Base-by-base conservation (phyloP, 176 grass and related monocot genomes). In the Canna indica region DNA sequence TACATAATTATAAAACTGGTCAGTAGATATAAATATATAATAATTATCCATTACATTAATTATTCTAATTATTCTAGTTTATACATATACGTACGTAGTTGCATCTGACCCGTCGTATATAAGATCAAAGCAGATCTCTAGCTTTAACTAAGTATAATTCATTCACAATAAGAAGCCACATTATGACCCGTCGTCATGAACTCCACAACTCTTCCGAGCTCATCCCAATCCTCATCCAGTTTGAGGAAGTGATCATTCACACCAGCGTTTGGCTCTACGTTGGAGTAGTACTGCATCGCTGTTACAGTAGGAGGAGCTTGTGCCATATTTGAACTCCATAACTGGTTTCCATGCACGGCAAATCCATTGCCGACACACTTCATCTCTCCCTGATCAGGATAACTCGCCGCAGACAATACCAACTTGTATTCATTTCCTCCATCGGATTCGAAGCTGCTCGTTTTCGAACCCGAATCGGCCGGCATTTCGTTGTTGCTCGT, bases 361-460 rank as follows among this genome's bases (percentile, higher is more conserved):
- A 68, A 81, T 57, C 47, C 26, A 36, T 27, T 35, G 44, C 28
- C 31, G 2, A 47, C 27, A 36, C 52, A 54, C 39, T 39, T 27
- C 36, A 34, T 59, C 42, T 81, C 79, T 14, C 7, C 71, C 54
- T n/a, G n/a, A n/a, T 46, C 11, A 56, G 28, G 83, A 67, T 75
- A 80, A 59, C 61, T 12, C 46, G 75, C 30, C 0, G 58, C 32
- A 42, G 5, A 44, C 7, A 71, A 54, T 61, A 39, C 31, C 71
- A 79, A 79, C 56, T 64, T 81, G 68, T 79, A 76, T 53, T 75
- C 79, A 39, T 83, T 70, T 46, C 87, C 73, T 22, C 61, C 68
- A 17, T 86, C 91, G 0, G 82, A 88, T 30, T 91, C 85, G 27
- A 80, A 68, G 79, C 87, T 82, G 45, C 87, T 73, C 7, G 83